Base-by-base conservation (phyloP, 2,329 filamentous ascomycete genomes). In the Xylariomycetidae sp. region DNA sequence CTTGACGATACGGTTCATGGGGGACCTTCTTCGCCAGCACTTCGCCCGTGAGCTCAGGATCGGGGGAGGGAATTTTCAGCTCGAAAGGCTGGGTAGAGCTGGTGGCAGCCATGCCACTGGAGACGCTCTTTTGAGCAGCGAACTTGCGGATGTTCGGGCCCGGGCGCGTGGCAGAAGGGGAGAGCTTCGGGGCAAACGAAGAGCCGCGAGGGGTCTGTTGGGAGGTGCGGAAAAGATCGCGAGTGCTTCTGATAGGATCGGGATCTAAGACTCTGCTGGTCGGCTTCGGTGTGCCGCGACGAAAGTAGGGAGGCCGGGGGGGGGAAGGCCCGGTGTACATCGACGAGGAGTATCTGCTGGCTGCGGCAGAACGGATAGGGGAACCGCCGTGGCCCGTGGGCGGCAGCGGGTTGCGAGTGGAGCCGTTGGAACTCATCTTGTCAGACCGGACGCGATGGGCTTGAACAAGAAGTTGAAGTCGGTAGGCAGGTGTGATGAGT, bases 41-140 rank as follows among this genome's bases (percentile, higher is more conserved):
- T 51, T 76, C 73, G 39, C 74, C 74, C 10, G 68, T 73, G 19
- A 78, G 60, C 38, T 74, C 67, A 8, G 65, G 63, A 31, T 74
- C 72, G 0, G 74, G 74, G 13, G 70, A 72, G 16, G 70, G 63
- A 37, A 79, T 79, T 45, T 71, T 70, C 72, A 76, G 72, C 18
- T 64, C 54, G 47, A 79, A 79, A 12, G 73, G 62, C 27, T 76
- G 70, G 40, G 65, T 66, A 13, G 68, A 65, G 2, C 62, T 53
- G 5, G 65, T 61, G 50, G 66, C 68, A 17, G 67, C 59, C 61
- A 76, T 61, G 35, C 68, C 70, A 23, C 65, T 65, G 15, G 67
- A 62, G 5, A 62, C 65, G 31, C 63, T 61, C 48, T 74, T 55
- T 14, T 47, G 47, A 18, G 49, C 37, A 16, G 48, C 45, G 19